Percentiles rank a stretch among this genome's conserved stretches.
These are phyloP conservation scores for Penicillium simplicissimum DNA, from an alignment of 495 filamentous ascomycete species.

Conservation along the genomic window DNA sequence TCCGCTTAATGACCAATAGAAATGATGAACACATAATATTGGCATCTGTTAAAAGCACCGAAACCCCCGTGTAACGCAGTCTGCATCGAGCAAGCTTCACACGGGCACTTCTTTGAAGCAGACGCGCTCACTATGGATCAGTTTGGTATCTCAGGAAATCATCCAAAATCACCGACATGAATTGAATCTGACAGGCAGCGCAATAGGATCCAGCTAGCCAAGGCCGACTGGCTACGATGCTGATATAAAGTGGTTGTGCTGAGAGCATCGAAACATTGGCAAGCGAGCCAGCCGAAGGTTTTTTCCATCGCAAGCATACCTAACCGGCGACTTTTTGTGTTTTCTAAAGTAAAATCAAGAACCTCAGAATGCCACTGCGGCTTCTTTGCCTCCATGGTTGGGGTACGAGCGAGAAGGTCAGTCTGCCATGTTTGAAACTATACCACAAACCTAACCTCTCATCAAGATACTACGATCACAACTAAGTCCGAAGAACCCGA, in stretches of 20 bases:
- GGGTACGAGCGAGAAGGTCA: conserved; percentile 35
- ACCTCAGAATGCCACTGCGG: conserved; percentile 27
- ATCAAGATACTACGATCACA: conserved; percentile 32
- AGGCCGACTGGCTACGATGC: not conserved
- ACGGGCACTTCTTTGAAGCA: not conserved
- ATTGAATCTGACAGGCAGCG: not conserved
- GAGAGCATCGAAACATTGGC: not conserved
- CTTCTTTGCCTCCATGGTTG: conserved; percentile 37
- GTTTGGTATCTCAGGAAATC: not conserved
- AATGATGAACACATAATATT: not conserved
- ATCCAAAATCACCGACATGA: not conserved
- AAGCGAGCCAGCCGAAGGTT: not conserved
- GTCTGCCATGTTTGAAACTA: not conserved
- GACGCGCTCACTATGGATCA: not conserved
- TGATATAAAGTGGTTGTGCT: not conserved
- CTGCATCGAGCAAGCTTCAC: not conserved
- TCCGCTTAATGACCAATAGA: not conserved
- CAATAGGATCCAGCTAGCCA: not conserved
- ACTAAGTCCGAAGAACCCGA: conserved; percentile 20
- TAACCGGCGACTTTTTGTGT: not conserved
- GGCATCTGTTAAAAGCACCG: not conserved
- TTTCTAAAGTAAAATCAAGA: not conserved
- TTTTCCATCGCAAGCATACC: not conserved
- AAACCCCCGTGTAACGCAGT: not conserved
- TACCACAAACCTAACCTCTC: not conserved